A percentile compares a stretch with the other conserved stretches of the same genome.
Conservation (phyloP, 345 rosid species). For the Citrus unshiu region DNA sequence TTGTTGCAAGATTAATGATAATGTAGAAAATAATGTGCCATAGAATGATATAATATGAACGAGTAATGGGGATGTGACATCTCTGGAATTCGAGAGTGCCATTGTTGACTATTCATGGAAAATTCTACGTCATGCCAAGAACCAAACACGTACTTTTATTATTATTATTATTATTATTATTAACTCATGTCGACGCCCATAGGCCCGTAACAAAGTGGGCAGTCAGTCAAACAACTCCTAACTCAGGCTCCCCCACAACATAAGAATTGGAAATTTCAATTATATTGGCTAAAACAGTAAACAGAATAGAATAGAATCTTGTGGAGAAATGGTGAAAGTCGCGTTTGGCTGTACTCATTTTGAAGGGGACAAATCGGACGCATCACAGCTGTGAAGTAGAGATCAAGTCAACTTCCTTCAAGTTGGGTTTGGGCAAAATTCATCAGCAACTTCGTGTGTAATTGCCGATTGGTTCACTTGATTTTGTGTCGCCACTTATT, state of each 20-base stretch:
- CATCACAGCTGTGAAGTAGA: not conserved
- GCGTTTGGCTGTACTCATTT: not conserved
- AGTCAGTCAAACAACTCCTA: not conserved
- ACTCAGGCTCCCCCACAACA: not conserved
- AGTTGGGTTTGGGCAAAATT: not conserved
- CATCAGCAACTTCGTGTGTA: not conserved
- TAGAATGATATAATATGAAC: too few species aligned
- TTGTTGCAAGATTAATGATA: too few species aligned
- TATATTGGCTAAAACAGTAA: not conserved
- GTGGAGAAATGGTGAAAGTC: not conserved
- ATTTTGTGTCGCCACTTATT: too few species aligned
- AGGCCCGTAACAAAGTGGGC: not conserved
- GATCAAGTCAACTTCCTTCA: not conserved
- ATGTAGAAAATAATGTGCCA: too few species aligned
- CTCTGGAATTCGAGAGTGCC: not conserved
- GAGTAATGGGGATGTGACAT: not conserved
- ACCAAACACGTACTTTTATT: too few species aligned
- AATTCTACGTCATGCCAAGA: too few species aligned
- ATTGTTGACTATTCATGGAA: not conserved
- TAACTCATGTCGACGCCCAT: not conserved
- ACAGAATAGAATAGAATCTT: too few species aligned
- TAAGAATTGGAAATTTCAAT: not conserved
- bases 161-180: too few species aligned
- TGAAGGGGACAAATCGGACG: too few species aligned
- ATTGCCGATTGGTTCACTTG: too few species aligned